A percentile compares a stretch with the other conserved stretches of the same genome.
These are phyloP conservation scores for Pleurotus citrinopileatus DNA, from an alignment of 768 basidiomycete genomes.

Conservation along the genomic window DNA sequence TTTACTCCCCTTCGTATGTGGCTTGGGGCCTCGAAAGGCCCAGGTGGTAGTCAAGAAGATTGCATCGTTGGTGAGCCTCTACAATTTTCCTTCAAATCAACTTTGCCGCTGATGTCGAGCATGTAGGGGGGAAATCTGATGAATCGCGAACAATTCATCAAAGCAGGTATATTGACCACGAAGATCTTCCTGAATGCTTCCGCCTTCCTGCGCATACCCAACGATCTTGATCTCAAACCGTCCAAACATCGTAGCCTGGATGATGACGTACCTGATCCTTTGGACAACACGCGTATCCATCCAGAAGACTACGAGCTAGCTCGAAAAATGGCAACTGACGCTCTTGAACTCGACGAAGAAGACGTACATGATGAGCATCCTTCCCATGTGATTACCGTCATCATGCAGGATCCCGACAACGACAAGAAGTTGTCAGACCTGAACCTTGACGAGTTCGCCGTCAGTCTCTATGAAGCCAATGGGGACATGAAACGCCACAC, in stretches of 20 bases:
- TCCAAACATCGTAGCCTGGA: slow-evolving; percentile 65
- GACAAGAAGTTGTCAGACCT: slow-evolving; percentile 84
- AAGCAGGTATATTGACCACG: slow-evolving; percentile 72
- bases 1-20: slow-evolving; percentile 87
- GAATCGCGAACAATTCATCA: slow-evolving; percentile 88
- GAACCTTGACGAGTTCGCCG: slow-evolving; percentile 94
- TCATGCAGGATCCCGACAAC: slow-evolving; percentile 81
- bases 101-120: too few relatives aligned
- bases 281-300: slow-evolving; percentile 95
- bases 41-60: slow-evolving; percentile 82
- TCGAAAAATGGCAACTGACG: slow-evolving; percentile 97
- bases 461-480: slow-evolving; percentile 83
- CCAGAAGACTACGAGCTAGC: slow-evolving; percentile 98
- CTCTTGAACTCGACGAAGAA: slow-evolving; percentile 96
- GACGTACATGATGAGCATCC: slow-evolving; percentile 92
- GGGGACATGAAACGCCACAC: slow-evolving; percentile 87
- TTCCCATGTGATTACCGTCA: slow-evolving; percentile 80
- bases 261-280: slow-evolving; percentile 77
- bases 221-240: slow-evolving; percentile 62
- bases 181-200: slow-evolving; percentile 92
- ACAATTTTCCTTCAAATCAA: slow-evolving; percentile 10
- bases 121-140: slow-evolving; percentile 84
- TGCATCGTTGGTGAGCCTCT: slow-evolving; percentile 56
- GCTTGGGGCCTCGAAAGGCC: slow-evolving; percentile 93
- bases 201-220: slow-evolving; percentile 85